Evolutionary conservation across 208 protist species (phyloP).

Genomic region (Cochliopodium minus): DNA sequence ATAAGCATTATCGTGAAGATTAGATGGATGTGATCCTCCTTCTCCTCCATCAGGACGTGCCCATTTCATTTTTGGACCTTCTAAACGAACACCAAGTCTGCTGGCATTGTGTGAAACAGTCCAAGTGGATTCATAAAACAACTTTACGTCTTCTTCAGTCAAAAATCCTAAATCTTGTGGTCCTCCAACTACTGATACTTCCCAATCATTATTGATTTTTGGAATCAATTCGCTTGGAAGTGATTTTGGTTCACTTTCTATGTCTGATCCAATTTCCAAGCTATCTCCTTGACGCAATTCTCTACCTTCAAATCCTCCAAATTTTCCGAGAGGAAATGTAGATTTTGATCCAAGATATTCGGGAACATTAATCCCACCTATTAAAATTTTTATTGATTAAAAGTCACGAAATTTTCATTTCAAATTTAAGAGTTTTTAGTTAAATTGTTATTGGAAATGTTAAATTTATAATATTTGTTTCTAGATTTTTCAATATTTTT

Average conservation of each 20-base stretch:
- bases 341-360: neutral
- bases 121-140: neutral
- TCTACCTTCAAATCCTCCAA: neutral
- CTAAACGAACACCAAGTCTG: constrained; percentile 2
- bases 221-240: neutral
- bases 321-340: neutral
- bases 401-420: no score
- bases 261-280: neutral
- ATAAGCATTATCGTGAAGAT: neutral
- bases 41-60: neutral
- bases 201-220: neutral
- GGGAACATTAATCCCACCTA: neutral
- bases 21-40: neutral
- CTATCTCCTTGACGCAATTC: neutral
- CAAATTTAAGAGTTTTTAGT: no score
- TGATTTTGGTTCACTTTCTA: neutral
- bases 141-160: constrained; percentile 1
- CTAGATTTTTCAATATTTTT: no score
- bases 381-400: no score
- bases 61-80: neutral
- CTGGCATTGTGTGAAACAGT: neutral
- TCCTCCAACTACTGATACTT: neutral
- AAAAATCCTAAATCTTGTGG: neutral
- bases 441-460: no score
- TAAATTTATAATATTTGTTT: no score